These are phyloP conservation scores for Sphaerulina vaccinii DNA, from an alignment of 2,329 filamentous ascomycete genomes.

Conservation along the genomic window DNA sequence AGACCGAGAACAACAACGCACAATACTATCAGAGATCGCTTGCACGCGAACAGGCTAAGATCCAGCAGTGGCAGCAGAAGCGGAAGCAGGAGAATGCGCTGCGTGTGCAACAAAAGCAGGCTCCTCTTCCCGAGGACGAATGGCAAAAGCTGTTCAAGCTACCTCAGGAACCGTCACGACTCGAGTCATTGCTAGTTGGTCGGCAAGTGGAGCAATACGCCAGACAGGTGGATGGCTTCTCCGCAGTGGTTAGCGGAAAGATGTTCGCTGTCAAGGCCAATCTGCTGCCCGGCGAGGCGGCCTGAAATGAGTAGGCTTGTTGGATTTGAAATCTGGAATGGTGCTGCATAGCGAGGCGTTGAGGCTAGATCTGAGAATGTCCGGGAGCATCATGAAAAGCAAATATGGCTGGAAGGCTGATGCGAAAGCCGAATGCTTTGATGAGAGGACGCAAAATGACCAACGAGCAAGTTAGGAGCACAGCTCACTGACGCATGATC, in stretches of 20 bases:
- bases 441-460: background rate
- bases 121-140: slow-evolving; percentile 89
- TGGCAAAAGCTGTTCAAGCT: slow-evolving; percentile 99
- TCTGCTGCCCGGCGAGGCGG: slow-evolving; percentile 56
- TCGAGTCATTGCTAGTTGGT: slow-evolving; percentile 92
- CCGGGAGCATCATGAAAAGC: background rate
- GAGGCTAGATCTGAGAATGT: slow-evolving; percentile 9
- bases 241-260: slow-evolving; percentile 86
- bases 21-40: slow-evolving; percentile 95
- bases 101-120: slow-evolving; percentile 80
- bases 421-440: background rate
- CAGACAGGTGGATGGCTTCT: slow-evolving; percentile 94
- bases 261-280: slow-evolving; percentile 92
- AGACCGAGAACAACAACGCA: slow-evolving; percentile 99
- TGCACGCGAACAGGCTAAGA: slow-evolving; percentile 92
- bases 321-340: slow-evolving; percentile 5
- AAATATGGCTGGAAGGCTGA: background rate
- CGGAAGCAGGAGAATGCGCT: slow-evolving; percentile 92
- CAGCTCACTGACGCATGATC: too few species aligned
- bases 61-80: slow-evolving; percentile 94
- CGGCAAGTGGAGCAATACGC: slow-evolving; percentile 98
- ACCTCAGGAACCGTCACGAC: slow-evolving; percentile 84
- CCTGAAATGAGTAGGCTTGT: slow-evolving; percentile 15
- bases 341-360: slow-evolving; percentile 30
- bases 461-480: background rate